phyloP scores from a whole-genome alignment of 2,329 filamentous ascomycete species.

The Hymenotorrendiella dingleyae region DNA sequence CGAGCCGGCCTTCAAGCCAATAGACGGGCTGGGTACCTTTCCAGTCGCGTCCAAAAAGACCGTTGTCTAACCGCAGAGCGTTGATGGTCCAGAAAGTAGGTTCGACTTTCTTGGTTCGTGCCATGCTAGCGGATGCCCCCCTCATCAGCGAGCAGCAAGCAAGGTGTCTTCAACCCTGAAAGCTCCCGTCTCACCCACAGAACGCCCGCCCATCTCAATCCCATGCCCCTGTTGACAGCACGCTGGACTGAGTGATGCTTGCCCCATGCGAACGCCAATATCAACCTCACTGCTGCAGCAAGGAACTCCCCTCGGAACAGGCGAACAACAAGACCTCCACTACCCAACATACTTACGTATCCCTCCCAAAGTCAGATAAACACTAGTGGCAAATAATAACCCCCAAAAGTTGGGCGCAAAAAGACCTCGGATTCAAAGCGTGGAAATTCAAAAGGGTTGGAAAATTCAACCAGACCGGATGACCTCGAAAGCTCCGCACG shows the following conservation, averaged over 20 bases:
- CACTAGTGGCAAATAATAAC: background rate
- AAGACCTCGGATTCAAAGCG: background rate
- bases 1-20: background rate
- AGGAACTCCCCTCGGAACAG: no score
- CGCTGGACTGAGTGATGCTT: background rate
- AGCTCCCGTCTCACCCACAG: conserved; percentile 1
- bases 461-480: background rate
- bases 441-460: background rate
- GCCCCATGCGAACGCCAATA: background rate
- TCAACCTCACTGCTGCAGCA: no score
- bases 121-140: background rate
- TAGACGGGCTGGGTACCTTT: background rate
- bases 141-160: background rate
- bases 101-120: background rate
- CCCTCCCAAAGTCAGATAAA: background rate
- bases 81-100: no score
- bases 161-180: conserved; percentile 6
- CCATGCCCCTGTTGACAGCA: background rate
- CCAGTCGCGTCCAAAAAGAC: background rate
- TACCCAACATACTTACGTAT: background rate
- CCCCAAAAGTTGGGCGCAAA: no score
- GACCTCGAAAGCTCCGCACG: background rate
- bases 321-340: background rate
- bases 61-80: no score
- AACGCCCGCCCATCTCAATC: background rate